Conservation (phyloP, 441 rosid genomes). For the Jatropha multifida region DNA sequence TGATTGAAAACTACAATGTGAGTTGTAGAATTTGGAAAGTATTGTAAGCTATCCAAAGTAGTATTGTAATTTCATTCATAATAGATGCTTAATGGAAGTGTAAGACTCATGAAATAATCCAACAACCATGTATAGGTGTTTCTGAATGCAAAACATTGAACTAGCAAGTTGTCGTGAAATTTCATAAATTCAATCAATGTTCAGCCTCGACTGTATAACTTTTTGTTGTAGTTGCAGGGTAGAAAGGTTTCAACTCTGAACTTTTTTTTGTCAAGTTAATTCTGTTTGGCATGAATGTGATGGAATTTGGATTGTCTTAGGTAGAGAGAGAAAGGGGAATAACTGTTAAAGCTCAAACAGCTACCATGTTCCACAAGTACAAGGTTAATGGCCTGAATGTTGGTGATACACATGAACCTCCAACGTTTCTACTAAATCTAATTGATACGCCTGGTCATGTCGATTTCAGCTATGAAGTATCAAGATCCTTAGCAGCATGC, state of each 20-base stretch:
- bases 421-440: conserved; percentile 62
- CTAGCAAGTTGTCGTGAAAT: neutral
- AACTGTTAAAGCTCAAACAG: conserved; percentile 96
- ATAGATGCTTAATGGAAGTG: too few relatives aligned
- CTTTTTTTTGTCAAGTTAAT: neutral
- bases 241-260: neutral
- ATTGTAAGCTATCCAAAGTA: neutral
- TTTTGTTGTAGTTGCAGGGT: neutral
- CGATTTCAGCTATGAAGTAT: conserved; percentile 96
- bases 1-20: neutral
- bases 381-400: conserved; percentile 20
- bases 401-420: conserved; percentile 31
- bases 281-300: conserved; percentile 10
- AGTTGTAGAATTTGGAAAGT: neutral
- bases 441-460: conserved; percentile 99
- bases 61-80: neutral
- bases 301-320: conserved; percentile 39
- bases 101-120: too few relatives aligned
- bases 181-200: neutral
- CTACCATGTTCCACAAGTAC: conserved; percentile 80
- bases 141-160: neutral
- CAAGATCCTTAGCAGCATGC: conserved; percentile 97
- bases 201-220: too few relatives aligned
- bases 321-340: conserved; percentile 99
- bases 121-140: too few relatives aligned